Base-by-base conservation (phyloP, 176 grass and related monocot species). In the Puya raimondii region DNA sequence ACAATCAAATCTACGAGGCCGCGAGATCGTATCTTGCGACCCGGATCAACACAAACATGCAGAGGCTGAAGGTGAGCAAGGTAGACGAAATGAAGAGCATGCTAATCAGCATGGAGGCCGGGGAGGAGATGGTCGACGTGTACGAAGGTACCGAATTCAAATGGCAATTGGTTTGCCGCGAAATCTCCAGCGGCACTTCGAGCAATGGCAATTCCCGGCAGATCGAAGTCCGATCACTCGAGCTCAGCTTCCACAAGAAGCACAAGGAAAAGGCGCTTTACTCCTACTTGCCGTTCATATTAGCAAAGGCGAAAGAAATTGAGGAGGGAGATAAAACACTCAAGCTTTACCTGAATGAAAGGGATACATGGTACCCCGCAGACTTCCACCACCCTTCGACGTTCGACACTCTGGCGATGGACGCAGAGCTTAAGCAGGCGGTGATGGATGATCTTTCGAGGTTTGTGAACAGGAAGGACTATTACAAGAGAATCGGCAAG, bases 291-390 rank as follows among this genome's bases (percentile, higher is more conserved):
- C 88, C 92, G 1, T 80, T 82, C 77, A 80, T 96, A 76, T 53
- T 89, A 11, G 80, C 73, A 48, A 77, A 58, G 14, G 88, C 88
- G 2, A 87, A 87, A 69, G 72, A 70, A 16, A 89, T 89, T 80
- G 84, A 78, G 73, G 83, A 96, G 2, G 70, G 82, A 74, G 81
- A 91, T 16, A 84, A 70, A 77, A 86, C 80, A 29, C 76, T 96
- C 8, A 86, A 87, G 67, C 87, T 96, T 67, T 84, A 89, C 83
- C 88, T 96, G 92, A 96, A 96, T 21, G 83, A 96, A 18, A 80
- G 78, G 17, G 85, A 89, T 5, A 63, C 70, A 0, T 96, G 92
- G 92, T 78, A 79, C 16, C 69, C 85, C 70, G 80, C 88, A 42
- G 65, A 91, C 18, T 88, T 96, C 71, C 85, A 89, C 76, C 92